Percentiles rank a stretch among this genome's conserved stretches.
phyloP scores from a whole-genome alignment of 139 green algal genomes.

The Auxenochlorella pyrenoidosa region DNA sequence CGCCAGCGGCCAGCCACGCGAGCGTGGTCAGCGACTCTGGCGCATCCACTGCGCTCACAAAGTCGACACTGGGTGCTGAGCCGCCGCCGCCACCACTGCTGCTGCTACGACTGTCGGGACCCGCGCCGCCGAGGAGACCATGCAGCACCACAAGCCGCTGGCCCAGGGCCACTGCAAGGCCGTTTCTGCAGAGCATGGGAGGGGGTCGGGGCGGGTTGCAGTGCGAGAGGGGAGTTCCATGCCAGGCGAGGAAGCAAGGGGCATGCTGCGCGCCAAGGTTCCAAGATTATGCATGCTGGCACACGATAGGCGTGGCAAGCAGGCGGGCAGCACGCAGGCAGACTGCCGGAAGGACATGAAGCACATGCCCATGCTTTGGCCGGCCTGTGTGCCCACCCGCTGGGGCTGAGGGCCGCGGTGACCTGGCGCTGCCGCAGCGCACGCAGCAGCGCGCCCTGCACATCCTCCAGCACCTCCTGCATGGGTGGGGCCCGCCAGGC shows the following conservation, averaged over 20 bases:
- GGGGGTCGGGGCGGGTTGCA: too few relatives aligned
- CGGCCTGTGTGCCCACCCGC: conserved; percentile 2
- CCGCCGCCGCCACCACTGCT: background rate
- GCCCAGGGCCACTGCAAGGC: conserved; percentile 18
- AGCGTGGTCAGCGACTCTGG: conserved; percentile 34
- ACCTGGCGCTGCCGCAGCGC: background rate
- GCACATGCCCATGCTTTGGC: background rate
- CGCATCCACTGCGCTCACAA: conserved; percentile 19
- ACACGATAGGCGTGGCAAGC: too few relatives aligned
- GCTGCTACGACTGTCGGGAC: background rate
- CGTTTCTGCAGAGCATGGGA: conserved; percentile 7
- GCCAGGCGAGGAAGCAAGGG: too few relatives aligned
- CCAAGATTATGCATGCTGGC: background rate
- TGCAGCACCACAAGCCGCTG: conserved; percentile 32
- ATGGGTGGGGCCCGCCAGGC: too few relatives aligned
- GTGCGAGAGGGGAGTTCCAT: too few relatives aligned
- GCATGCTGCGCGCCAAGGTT: too few relatives aligned
- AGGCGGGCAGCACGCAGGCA: background rate
- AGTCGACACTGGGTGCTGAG: background rate
- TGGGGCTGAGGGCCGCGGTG: background rate
- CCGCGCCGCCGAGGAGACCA: background rate
- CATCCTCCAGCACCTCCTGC: conserved; percentile 15
- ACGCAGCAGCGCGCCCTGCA: conserved; percentile 17
- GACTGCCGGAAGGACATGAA: background rate
- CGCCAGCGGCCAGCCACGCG: conserved; percentile 12